These are phyloP conservation scores for Magnolia kwangsiensis DNA, from an alignment of 164 flowering plant species.

Conservation along the genomic window DNA sequence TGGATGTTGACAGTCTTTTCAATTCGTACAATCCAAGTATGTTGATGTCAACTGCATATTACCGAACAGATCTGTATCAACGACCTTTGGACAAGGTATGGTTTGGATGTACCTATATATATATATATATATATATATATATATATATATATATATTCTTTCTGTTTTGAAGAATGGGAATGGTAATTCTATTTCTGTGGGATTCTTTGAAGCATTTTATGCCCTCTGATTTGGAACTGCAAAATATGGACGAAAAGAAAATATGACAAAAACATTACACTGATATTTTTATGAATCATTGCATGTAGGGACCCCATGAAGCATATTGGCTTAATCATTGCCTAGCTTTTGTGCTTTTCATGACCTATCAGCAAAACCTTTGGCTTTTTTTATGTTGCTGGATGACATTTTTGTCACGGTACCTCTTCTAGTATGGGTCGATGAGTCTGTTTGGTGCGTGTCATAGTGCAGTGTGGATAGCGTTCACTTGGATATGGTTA, in stretches of 20 bases:
- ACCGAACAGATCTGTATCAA: conserved; percentile 73
- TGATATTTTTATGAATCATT: too few relatives aligned
- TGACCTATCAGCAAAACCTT: too few relatives aligned
- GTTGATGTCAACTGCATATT: conserved; percentile 91
- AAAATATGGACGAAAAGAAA: neutral
- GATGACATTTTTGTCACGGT: too few relatives aligned
- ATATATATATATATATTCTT: neutral
- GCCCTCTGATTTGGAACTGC: neutral
- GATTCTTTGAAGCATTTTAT: conserved; percentile 1
- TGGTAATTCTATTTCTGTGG: neutral
- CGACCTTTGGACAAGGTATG: conserved; percentile 59
- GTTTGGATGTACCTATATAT: neutral
- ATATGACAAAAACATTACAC: neutral
- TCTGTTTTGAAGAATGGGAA: neutral
- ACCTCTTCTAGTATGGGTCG: too few relatives aligned
- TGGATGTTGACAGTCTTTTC: conserved; percentile 68
- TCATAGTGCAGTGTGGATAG: too few relatives aligned
- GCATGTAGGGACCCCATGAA: too few relatives aligned
- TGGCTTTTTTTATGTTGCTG: too few relatives aligned
- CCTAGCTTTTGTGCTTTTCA: too few relatives aligned
- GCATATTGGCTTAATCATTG: too few relatives aligned
- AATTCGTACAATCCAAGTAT: conserved; percentile 60
- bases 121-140: too few relatives aligned
- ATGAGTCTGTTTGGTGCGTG: too few relatives aligned
- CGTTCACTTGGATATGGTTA: too few relatives aligned